Conservation (phyloP, 805 yeast species). For the Pichia eremophila region DNA sequence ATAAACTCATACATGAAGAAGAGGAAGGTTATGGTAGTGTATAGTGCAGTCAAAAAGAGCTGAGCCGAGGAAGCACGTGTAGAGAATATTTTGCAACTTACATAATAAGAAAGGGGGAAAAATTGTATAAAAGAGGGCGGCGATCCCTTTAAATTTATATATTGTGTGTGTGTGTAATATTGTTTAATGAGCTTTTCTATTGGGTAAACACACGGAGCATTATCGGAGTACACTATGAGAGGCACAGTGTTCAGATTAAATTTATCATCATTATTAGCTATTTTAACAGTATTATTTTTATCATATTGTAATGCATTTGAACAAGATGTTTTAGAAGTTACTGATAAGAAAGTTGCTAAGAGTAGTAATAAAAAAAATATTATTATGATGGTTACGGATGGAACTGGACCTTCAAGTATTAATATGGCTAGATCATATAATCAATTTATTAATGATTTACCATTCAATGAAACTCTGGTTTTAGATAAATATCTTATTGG, state of each 20-base stretch:
- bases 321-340: background rate
- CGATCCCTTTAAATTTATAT: too few species aligned
- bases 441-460: slow-evolving; percentile 48
- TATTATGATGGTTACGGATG: slow-evolving; percentile 85
- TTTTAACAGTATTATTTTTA: background rate
- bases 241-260: background rate
- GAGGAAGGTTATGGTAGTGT: background rate
- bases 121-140: too few species aligned
- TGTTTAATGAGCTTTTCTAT: too few species aligned
- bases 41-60: background rate
- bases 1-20: slow-evolving; percentile 7
- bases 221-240: background rate
- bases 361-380: slow-evolving; percentile 49
- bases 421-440: slow-evolving; percentile 70
- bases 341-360: background rate
- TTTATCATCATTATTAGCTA: background rate
- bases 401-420: slow-evolving; percentile 89
- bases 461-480: slow-evolving; percentile 38
- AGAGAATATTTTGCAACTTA: too few species aligned
- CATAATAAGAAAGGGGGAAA: too few species aligned
- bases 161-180: too few species aligned
- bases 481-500: slow-evolving; percentile 72
- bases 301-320: background rate
- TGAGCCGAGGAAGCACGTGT: too few species aligned
- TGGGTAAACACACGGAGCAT: too few species aligned